A percentile compares a stretch with the other conserved stretches of the same genome.
Evolutionary conservation across 805 yeast species (phyloP).

Genomic region (Kuraishia piskuri): DNA sequence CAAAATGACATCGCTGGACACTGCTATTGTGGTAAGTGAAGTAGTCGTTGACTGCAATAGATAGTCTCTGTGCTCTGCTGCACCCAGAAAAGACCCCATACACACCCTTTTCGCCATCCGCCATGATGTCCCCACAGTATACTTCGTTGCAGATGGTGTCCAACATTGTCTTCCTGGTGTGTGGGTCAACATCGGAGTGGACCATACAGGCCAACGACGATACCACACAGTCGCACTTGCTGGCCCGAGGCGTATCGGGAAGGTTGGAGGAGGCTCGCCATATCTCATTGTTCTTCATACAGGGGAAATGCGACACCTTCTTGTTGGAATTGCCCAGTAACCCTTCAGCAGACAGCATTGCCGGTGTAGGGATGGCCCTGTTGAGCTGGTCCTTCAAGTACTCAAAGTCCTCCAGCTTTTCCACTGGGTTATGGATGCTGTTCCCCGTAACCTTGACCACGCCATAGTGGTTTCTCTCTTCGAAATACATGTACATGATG

Average conservation of each 20-base stretch:
- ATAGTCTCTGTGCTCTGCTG: constrained; percentile 25
- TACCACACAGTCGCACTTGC: constrained; percentile 36
- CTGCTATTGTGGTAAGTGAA: constrained; percentile 13
- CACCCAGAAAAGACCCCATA: constrained; percentile 36
- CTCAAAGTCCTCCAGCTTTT: constrained; percentile 26
- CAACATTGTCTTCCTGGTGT: constrained; percentile 15
- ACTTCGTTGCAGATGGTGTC: constrained; percentile 26
- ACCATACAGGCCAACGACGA: constrained; percentile 29
- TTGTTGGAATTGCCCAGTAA: constrained; percentile 1
- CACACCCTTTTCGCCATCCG: constrained; percentile 26
- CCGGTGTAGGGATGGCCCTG: constrained; percentile 15
- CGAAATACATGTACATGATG: constrained; percentile 82
- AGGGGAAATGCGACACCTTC: not conserved
- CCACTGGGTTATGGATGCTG: not conserved
- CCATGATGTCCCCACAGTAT: constrained; percentile 29
- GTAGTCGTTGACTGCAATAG: constrained; percentile 31
- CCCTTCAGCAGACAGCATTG: constrained; percentile 5
- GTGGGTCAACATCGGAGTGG: constrained; percentile 10
- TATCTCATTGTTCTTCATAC: constrained; percentile 2
- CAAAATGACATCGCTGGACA: constrained; percentile 5
- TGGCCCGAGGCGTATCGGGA: constrained; percentile 33
- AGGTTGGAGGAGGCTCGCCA: constrained; percentile 18
- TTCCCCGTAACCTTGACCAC: constrained; percentile 48
- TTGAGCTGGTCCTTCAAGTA: constrained; percentile 24
- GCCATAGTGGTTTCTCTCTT: constrained; percentile 76